Evolutionary conservation across 1,284 basidiomycete species (phyloP), one percentile per base, ranked within the genome.

Genomic region (Ceratobasidium sp.): DNA sequence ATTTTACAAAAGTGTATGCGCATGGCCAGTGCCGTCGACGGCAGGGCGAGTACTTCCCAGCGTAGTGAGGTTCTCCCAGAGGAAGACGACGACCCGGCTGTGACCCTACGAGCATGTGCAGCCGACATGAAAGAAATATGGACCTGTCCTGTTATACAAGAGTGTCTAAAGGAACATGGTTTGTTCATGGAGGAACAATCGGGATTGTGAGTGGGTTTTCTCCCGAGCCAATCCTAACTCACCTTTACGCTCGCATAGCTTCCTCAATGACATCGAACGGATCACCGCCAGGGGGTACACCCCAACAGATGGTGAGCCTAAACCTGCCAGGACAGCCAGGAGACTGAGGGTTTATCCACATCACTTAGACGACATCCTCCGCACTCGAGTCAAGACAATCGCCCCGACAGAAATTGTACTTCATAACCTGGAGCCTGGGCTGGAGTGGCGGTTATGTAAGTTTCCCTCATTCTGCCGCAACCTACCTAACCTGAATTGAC

Each of bases 391-490:
- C 22, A 71, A 71, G 40, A 71, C 69, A 19, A 71, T 71, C 56
- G 34, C 54, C 25, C 69, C 69, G 49, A 71, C 69, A 13, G 69
- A 71, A 61, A 71, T 37, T 11, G 49, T 71, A 13, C 25, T 71
- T 5, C 69, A 54, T 8, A 61, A 71, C n/a, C 43, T 71, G 17
- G 69, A 71, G 29, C 69, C 54, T 46, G 69, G 69, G 25, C 49
- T 71, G 13, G 69, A 71, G 29, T 71, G 69, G 69, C 54, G 69
- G 40, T 8, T 71, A 43, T 71, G 69, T 71, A 34, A 61, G 69
- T 71, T 52, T 7, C 1, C 17, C 19, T 69, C n/a, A 8, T 17
- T n/a, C 3, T 34, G 4, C 43, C 37, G 29, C 34, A 25, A 64
- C 44, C 61, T 43, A 64, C 29, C 56, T 7, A 3, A 32, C 56